These are phyloP conservation scores for Mariannaea sp. DNA, from an alignment of 2,329 filamentous ascomycete genomes.

Conservation along the genomic window DNA sequence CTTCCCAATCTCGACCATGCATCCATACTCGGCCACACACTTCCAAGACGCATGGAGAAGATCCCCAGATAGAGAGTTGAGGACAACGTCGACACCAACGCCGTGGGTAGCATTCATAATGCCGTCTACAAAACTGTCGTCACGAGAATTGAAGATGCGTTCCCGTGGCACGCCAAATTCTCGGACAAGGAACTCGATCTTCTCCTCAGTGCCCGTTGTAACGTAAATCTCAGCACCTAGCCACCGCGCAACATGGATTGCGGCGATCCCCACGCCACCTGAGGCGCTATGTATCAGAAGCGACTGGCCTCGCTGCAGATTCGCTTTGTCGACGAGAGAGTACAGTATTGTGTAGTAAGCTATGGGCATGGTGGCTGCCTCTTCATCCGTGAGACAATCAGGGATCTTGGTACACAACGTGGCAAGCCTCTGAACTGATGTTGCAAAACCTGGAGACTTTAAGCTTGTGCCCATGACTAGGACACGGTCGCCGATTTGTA, in stretches of 20 bases:
- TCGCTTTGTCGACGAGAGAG: slow-evolving; percentile 34
- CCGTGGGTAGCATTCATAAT: slow-evolving; percentile 37
- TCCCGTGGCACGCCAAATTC: slow-evolving; percentile 39
- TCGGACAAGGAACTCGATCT: slow-evolving; percentile 41
- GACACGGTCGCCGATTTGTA: slow-evolving; percentile 44
- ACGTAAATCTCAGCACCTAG: slow-evolving; percentile 44
- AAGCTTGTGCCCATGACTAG: slow-evolving; percentile 33
- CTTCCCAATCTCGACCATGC: not conserved
- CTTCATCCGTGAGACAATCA: slow-evolving; percentile 41
- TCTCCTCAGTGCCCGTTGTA: slow-evolving; percentile 45
- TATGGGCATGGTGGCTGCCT: slow-evolving; percentile 44
- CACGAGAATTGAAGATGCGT: slow-evolving; percentile 43
- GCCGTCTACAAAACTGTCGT: slow-evolving; percentile 39
- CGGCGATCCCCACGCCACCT: slow-evolving; percentile 43
- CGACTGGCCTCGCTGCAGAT: slow-evolving; percentile 25
- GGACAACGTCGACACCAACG: slow-evolving; percentile 44
- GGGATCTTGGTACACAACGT: slow-evolving; percentile 41
- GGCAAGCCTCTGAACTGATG: slow-evolving; percentile 33
- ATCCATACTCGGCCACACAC: slow-evolving; percentile 48
- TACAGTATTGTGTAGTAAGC: slow-evolving; percentile 43
- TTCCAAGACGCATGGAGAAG: slow-evolving; percentile 49
- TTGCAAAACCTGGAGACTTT: slow-evolving; percentile 36
- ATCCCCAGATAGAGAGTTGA: slow-evolving; percentile 50
- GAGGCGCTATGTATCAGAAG: slow-evolving; percentile 44
- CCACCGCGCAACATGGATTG: slow-evolving; percentile 39